Percentiles rank a stretch among this genome's conserved stretches.
phyloP scores from a whole-genome alignment of 116 monocot species.

The Dioscorea cayenensis region DNA sequence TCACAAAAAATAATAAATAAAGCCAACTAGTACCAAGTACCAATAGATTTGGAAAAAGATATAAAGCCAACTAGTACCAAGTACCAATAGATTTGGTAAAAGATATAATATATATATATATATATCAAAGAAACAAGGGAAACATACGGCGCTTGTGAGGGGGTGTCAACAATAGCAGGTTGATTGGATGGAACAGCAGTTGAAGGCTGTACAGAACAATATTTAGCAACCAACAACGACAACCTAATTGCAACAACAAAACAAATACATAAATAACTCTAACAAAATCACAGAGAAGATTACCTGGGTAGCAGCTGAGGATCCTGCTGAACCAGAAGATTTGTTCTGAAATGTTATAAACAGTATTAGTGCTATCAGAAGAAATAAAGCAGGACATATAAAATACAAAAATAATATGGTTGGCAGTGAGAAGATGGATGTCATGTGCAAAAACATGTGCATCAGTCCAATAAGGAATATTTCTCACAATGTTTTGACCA shows the following conservation, averaged over 20 bases:
- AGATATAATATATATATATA: neutral
- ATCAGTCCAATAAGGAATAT: too few relatives aligned
- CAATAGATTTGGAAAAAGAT: too few relatives aligned
- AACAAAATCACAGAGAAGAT: neutral
- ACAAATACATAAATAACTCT: too few relatives aligned
- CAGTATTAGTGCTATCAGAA: neutral
- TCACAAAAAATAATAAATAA: neutral
- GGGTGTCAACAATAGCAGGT: conserved; percentile 23
- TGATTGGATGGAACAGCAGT: conserved; percentile 20
- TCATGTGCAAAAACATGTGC: too few relatives aligned
- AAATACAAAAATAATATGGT: neutral
- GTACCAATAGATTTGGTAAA: neutral
- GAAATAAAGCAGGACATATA: too few relatives aligned
- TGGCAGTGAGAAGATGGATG: too few relatives aligned
- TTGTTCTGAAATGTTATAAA: conserved; percentile 53
- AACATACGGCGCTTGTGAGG: conserved; percentile 20
- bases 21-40: too few relatives aligned
- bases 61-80: neutral
- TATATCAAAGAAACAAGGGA: neutral
- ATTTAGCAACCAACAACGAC: neutral
- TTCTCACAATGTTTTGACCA: too few relatives aligned
- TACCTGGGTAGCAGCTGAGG: conserved; percentile 69
- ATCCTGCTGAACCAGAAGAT: conserved; percentile 42
- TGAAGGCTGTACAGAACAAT: conserved; percentile 33
- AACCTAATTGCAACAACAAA: neutral